phyloP scores from a whole-genome alignment of 139 green algal species.

The Eudorina sp. region DNA sequence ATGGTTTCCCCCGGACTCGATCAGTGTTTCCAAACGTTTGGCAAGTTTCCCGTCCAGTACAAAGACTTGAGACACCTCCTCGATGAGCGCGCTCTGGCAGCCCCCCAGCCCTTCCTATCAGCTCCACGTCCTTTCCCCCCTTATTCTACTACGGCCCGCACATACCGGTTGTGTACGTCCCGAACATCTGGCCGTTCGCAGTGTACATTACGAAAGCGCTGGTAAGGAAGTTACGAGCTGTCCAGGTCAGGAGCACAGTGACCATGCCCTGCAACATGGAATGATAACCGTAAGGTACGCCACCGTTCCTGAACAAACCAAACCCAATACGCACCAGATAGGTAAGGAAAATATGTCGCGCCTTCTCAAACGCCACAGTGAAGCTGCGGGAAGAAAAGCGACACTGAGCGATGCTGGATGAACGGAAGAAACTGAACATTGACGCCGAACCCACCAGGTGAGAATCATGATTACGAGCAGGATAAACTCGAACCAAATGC shows the following conservation, averaged over 20 bases:
- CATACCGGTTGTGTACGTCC: no score
- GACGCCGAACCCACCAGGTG: conserved; percentile 1
- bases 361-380: conserved; percentile 22
- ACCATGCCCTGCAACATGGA: conserved; percentile 23
- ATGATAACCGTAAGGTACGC: background rate
- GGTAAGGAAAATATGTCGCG: conserved; percentile 24
- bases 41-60: no score
- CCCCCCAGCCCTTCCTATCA: no score
- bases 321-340: conserved; percentile 2
- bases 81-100: no score
- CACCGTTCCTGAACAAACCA: background rate
- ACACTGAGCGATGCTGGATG: no score
- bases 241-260: conserved; percentile 45
- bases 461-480: conserved; percentile 30
- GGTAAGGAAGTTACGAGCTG: conserved; percentile 41
- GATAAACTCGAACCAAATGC: conserved; percentile 39
- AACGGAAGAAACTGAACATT: background rate
- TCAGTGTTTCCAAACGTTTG: no score
- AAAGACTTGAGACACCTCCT: no score
- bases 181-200: no score
- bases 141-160: no score
- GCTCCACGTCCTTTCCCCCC: no score
- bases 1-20: no score
- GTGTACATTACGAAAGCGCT: conserved; percentile 52
- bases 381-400: conserved; percentile 26